Conservation (phyloP, 1,139 yeast genomes). For the Geotrichum phurueaensis region DNA sequence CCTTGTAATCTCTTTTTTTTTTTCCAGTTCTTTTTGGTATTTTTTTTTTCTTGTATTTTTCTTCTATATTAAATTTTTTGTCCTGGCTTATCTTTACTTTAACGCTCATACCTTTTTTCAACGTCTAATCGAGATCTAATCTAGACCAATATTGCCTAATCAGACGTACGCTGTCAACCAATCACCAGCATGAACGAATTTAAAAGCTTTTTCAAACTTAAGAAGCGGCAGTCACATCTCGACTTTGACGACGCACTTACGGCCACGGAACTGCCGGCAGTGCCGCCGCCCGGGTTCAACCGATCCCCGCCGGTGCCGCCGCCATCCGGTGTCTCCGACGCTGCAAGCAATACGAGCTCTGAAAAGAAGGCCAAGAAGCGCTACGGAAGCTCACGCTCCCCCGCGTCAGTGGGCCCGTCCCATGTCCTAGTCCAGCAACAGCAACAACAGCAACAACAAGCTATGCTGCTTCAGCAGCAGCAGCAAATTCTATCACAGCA, state of each 20-base stretch:
- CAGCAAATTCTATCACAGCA: conserved; percentile 16
- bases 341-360: neutral
- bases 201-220: neutral
- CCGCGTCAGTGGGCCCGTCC: neutral
- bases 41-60: neutral
- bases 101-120: neutral
- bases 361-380: neutral
- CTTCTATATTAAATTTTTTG: neutral
- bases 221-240: neutral
- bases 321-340: neutral
- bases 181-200: neutral
- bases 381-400: conserved; percentile 2
- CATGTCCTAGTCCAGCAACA: neutral
- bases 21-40: neutral
- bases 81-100: neutral
- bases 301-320: neutral
- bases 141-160: neutral
- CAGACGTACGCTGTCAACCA: neutral
- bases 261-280: neutral
- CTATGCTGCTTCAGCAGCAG: conserved; percentile 15
- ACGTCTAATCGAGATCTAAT: neutral
- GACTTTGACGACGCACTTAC: conserved; percentile 1
- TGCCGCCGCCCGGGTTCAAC: conserved; percentile 8
- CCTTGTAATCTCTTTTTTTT: neutral
- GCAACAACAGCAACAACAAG: conserved; percentile 15